These are phyloP conservation scores for Candolleomyces eurysporus DNA, from an alignment of 768 basidiomycete species.

Conservation along the genomic window DNA sequence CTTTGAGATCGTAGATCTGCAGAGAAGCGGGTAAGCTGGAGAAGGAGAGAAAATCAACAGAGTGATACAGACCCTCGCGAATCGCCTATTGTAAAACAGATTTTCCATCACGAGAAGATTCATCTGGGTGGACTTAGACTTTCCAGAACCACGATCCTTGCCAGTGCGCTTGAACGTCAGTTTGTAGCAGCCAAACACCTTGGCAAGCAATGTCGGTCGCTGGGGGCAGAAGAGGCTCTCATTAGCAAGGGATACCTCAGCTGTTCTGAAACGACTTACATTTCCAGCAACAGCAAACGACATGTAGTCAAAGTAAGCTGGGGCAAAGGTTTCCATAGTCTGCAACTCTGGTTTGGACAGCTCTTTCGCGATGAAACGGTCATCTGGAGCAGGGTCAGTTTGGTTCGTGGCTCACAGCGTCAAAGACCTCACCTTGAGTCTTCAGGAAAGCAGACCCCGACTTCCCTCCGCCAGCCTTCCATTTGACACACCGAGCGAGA, in stretches of 20 bases:
- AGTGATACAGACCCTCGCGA: slow-evolving; percentile 64
- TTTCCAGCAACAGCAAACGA: slow-evolving; percentile 86
- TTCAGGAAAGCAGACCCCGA: slow-evolving; percentile 97
- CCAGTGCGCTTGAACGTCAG: slow-evolving; percentile 83
- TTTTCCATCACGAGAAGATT: slow-evolving; percentile 98
- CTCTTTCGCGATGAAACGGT: slow-evolving; percentile 98
- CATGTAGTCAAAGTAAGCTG: slow-evolving; percentile 98
- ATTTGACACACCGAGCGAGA: slow-evolving; percentile 90
- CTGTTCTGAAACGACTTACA: slow-evolving; percentile 42
- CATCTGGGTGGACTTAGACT: slow-evolving; percentile 84
- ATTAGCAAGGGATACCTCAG: slow-evolving; percentile 5
- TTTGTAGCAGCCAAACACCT: slow-evolving; percentile 96
- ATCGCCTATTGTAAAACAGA: slow-evolving; percentile 88
- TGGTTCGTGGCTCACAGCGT: slow-evolving; percentile 4
- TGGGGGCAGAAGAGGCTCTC: slow-evolving; percentile 25
- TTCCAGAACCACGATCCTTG: slow-evolving; percentile 62
- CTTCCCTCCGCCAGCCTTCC: slow-evolving; percentile 94
- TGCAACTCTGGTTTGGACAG: slow-evolving; percentile 88
- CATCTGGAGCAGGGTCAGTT: slow-evolving; percentile 51
- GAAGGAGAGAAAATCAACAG: slow-evolving; percentile 34
- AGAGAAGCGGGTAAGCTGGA: neutral
- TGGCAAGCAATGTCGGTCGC: slow-evolving; percentile 93
- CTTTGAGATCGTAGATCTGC: slow-evolving; percentile 96
- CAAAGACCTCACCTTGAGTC: slow-evolving; percentile 65
- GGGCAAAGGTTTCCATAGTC: slow-evolving; percentile 95